A percentile compares a stretch with the other conserved stretches of the same genome.
These are phyloP conservation scores for Phytophthora cryptogea DNA, from an alignment of 352 stramenopile genomes.

Conservation along the genomic window DNA sequence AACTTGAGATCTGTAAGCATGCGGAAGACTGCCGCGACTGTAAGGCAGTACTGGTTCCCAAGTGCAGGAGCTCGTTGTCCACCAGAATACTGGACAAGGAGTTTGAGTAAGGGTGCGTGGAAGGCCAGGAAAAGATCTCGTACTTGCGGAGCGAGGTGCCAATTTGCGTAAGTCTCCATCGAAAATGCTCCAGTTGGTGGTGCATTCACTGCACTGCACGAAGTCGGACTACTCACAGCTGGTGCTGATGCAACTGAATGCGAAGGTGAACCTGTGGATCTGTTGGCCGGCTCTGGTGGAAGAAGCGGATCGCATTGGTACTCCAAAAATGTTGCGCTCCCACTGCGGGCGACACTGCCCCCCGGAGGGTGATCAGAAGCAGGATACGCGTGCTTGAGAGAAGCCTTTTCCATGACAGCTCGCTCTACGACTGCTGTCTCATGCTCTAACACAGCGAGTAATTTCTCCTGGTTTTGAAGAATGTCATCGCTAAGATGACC, in stretches of 20 bases:
- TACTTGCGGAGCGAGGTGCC: slow-evolving; percentile 57
- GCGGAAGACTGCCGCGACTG: slow-evolving; percentile 37
- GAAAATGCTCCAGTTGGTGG: slow-evolving; percentile 9
- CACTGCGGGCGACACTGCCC: slow-evolving; percentile 8
- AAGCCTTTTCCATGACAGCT: slow-evolving; percentile 81
- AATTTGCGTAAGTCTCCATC: slow-evolving; percentile 48
- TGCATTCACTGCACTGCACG: neutral
- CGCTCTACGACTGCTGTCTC: slow-evolving; percentile 79
- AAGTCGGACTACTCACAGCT: neutral
- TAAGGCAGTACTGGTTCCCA: slow-evolving; percentile 55
- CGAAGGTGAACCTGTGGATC: slow-evolving; percentile 9
- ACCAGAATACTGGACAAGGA: slow-evolving; percentile 59
- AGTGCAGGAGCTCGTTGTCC: slow-evolving; percentile 43
- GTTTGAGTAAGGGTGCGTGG: slow-evolving; percentile 49
- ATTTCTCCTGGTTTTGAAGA: slow-evolving; percentile 81
- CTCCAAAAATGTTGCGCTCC: slow-evolving; percentile 50
- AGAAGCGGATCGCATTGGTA: slow-evolving; percentile 69
- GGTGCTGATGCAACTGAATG: slow-evolving; percentile 12
- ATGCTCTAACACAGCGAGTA: slow-evolving; percentile 76
- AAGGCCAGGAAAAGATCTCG: slow-evolving; percentile 68
- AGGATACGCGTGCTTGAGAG: slow-evolving; percentile 70
- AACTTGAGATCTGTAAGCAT: slow-evolving; percentile 74
- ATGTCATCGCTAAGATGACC: slow-evolving; percentile 79
- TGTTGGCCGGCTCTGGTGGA: slow-evolving; percentile 36
- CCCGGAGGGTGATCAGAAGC: slow-evolving; percentile 27